Percentiles rank a stretch among this genome's conserved stretches.
These are phyloP conservation scores for Amylostereum chailletii DNA, from an alignment of 1,284 basidiomycete species.

Conservation along the genomic window DNA sequence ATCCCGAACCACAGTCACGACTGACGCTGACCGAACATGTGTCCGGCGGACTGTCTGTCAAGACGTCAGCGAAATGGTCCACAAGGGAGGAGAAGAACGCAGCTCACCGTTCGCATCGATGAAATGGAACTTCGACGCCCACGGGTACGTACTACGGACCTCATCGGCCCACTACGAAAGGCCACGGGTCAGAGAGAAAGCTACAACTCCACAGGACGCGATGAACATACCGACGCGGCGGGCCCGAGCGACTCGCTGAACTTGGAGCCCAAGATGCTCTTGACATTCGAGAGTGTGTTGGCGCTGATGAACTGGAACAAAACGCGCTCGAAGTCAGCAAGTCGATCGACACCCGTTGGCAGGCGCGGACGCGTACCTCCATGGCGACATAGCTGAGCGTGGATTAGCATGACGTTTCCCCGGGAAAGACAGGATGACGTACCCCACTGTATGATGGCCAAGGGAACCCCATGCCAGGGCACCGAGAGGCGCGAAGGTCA, in stretches of 20 bases:
- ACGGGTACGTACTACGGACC: constrained; percentile 30
- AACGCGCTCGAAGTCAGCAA: background rate
- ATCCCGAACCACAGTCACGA: constrained; percentile 34
- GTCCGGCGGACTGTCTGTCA: constrained; percentile 34
- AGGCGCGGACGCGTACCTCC: constrained; percentile 6
- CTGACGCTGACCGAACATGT: constrained; percentile 39
- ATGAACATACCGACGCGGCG: constrained; percentile 28
- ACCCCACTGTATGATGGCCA: constrained; percentile 34
- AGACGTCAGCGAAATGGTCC: background rate
- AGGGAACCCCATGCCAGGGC: constrained; percentile 29
- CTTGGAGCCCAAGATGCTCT: constrained; percentile 31
- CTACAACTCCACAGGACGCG: background rate
- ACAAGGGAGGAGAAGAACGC: background rate
- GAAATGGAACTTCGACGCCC: constrained; percentile 35
- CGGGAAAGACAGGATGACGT: constrained; percentile 1
- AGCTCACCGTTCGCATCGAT: constrained; percentile 39
- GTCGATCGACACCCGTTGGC: constrained; percentile 8
- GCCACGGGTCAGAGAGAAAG: no score
- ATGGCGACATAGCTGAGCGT: constrained; percentile 22
- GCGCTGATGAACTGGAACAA: constrained; percentile 32
- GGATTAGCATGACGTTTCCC: background rate
- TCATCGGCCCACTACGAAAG: constrained; percentile 35
- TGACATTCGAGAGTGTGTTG: constrained; percentile 35
- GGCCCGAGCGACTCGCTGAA: constrained; percentile 35
- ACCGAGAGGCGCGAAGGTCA: background rate